Evolutionary conservation across 257 asterid species (phyloP).

Genomic region (Rhazya stricta): DNA sequence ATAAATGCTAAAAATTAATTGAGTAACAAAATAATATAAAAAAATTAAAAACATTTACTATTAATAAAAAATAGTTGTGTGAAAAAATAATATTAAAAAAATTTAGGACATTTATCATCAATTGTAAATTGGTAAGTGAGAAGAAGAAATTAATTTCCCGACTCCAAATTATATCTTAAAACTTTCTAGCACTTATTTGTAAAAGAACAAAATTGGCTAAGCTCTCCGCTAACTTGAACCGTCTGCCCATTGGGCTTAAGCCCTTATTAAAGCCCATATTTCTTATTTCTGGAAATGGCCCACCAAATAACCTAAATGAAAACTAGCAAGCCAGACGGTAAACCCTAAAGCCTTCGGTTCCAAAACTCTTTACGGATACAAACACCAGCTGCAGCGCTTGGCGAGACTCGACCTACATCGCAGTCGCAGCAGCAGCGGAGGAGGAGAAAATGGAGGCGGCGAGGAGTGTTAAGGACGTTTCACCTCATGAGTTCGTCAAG

Average conservation of each 20-base stretch:
- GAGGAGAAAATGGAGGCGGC: slow-evolving; percentile 58
- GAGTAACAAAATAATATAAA: too few relatives aligned
- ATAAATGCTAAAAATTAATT: too few relatives aligned
- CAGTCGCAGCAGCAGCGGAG: slow-evolving; percentile 16
- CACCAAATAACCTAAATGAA: neutral
- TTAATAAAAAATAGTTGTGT: too few relatives aligned
- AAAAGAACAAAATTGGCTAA: too few relatives aligned
- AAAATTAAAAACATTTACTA: too few relatives aligned
- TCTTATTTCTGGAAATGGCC: neutral
- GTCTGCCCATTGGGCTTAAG: neutral
- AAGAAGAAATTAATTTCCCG: too few relatives aligned
- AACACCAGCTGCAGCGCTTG: slow-evolving; percentile 12
- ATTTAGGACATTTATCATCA: too few relatives aligned
- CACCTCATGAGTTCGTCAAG: slow-evolving; percentile 81
- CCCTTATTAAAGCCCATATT: neutral
- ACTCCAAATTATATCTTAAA: too few relatives aligned
- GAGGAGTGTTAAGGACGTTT: slow-evolving; percentile 74
- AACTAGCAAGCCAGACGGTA: neutral
- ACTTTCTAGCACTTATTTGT: too few relatives aligned
- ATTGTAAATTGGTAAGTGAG: too few relatives aligned
- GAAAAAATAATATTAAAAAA: too few relatives aligned
- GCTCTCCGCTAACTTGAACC: too few relatives aligned
- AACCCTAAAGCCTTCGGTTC: slow-evolving; percentile 12
- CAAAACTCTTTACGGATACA: neutral
- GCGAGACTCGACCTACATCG: slow-evolving; percentile 7